Evolutionary conservation across 2,329 filamentous ascomycete species (phyloP), one percentile per base, ranked within the genome.

Genomic region (Ophiostoma perfectum): DNA sequence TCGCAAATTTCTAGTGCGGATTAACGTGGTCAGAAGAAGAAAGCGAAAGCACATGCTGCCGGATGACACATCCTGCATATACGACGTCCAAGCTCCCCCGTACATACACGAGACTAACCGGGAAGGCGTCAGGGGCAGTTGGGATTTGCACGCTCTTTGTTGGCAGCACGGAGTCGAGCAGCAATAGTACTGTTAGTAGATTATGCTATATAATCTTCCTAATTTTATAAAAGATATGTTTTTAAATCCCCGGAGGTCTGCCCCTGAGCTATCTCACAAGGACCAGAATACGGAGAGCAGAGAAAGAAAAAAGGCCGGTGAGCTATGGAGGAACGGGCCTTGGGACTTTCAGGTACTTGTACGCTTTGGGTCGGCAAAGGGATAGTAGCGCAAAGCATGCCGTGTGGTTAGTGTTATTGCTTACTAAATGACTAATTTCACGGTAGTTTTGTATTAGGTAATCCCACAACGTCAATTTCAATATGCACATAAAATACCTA

Each of bases 281-380:
- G 18, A 55, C 49, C 27, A 55, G 8, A 27, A 27, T 55, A 55
- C 6, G n/a, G n/a, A 55, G 8, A 55, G n/a, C 7, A 8, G 42
- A 45, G 7, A 55, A 36, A 55, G 58, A 39, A 27, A 62, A 62
- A 62, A 41, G 1, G 58, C 58, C 58, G 14, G 11, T 16, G 58
- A 62, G 4, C 58, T 55, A 47, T 58, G 58, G 58, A 62, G 58
- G 58, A 62, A 62, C 58, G 58, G 58, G 58, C 58, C 58, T 62
- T 41, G 58, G 58, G 36, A 62, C 58, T 62, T 62, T 62, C 58
- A 41, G 58, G 58, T 62, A 62, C 58, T 62, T 62, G 36, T 62
- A 62, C 27, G 27, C 27, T 27, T 27, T 27, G 27, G 27, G 27
- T 27, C 27, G 27, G 14, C 55, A 27, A 62, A 62, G 58, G 58